These are phyloP conservation scores for Botrytis hyacinthi DNA, from an alignment of 2,329 filamentous ascomycete species.

Conservation along the genomic window DNA sequence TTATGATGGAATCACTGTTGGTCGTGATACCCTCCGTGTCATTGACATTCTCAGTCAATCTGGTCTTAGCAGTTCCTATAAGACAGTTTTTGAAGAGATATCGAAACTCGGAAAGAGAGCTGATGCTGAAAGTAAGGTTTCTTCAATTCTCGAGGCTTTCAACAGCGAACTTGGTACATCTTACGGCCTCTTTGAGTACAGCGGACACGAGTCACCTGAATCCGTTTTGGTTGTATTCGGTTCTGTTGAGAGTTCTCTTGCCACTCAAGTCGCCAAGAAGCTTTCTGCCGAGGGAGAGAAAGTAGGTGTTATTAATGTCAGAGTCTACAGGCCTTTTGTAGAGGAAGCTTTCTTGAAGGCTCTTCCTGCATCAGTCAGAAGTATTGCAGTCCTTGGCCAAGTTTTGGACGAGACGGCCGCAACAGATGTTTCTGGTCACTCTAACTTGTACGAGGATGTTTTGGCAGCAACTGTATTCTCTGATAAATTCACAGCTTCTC, in stretches of 20 bases:
- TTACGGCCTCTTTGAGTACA: constrained; percentile 92
- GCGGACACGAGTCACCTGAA: constrained; percentile 75
- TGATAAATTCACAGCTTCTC: constrained; percentile 60
- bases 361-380: constrained; percentile 72
- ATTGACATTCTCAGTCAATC: constrained; percentile 76
- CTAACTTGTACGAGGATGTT: constrained; percentile 89
- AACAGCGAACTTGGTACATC: constrained; percentile 92
- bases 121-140: constrained; percentile 69
- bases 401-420: constrained; percentile 72
- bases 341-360: constrained; percentile 88
- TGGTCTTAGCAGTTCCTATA: constrained; percentile 67
- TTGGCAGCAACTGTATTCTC: constrained; percentile 81
- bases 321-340: constrained; percentile 90
- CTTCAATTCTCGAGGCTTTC: constrained; percentile 68
- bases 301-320: constrained; percentile 86
- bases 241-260: constrained; percentile 82
- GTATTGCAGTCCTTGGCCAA: constrained; percentile 84
- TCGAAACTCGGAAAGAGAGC: constrained; percentile 66
- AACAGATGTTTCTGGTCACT: constrained; percentile 72
- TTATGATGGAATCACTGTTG: constrained; percentile 82
- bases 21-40: constrained; percentile 76
- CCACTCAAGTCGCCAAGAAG: constrained; percentile 73
- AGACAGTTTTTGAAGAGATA: constrained; percentile 60
- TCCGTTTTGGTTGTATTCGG: constrained; percentile 90
- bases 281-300: constrained; percentile 71